phyloP scores from a whole-genome alignment of 1,284 basidiomycete genomes.

The Cystobasidium pallidum region DNA sequence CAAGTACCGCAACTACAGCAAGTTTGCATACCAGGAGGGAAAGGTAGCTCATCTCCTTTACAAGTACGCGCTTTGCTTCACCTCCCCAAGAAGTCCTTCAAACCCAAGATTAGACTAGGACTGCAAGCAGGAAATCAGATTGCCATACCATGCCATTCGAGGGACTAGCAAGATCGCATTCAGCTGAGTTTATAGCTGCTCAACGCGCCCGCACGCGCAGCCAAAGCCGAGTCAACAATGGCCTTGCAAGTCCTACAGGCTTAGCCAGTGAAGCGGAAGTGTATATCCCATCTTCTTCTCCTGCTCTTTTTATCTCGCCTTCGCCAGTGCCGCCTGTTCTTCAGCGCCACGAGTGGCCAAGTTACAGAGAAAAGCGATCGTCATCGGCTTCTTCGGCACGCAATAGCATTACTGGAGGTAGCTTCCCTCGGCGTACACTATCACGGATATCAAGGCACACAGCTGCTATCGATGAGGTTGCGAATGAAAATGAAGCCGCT shows the following conservation, averaged over 20 bases:
- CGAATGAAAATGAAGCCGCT: conserved; percentile 3
- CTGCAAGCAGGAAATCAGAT: too few species aligned
- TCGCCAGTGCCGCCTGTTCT: conserved; percentile 10
- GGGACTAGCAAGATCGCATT: conserved; percentile 27
- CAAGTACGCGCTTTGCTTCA: too few species aligned
- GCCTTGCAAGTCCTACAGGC: not conserved
- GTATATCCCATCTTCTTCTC: conserved; percentile 5
- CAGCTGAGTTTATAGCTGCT: conserved; percentile 39
- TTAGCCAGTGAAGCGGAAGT: not conserved
- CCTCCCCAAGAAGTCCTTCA: too few species aligned
- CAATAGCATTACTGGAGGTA: conserved; percentile 1
- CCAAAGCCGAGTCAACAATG: not conserved
- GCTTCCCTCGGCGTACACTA: conserved; percentile 9
- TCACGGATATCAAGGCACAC: conserved; percentile 12
- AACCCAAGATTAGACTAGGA: too few species aligned
- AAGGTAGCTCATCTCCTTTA: too few species aligned
- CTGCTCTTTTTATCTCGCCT: conserved; percentile 34
- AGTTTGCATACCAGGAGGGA: too few species aligned
- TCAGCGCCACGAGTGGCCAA: conserved; percentile 22
- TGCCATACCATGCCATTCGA: conserved; percentile 32
- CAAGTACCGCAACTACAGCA: too few species aligned
- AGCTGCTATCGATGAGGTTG: not conserved
- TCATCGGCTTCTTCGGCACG: conserved; percentile 1
- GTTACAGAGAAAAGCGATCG: conserved; percentile 24
- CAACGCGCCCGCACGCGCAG: conserved; percentile 19